A percentile compares a stretch with the other conserved stretches of the same genome.
These are phyloP conservation scores for Diaporthe citri DNA, from an alignment of 2,329 filamentous ascomycete genomes.

Conservation along the genomic window DNA sequence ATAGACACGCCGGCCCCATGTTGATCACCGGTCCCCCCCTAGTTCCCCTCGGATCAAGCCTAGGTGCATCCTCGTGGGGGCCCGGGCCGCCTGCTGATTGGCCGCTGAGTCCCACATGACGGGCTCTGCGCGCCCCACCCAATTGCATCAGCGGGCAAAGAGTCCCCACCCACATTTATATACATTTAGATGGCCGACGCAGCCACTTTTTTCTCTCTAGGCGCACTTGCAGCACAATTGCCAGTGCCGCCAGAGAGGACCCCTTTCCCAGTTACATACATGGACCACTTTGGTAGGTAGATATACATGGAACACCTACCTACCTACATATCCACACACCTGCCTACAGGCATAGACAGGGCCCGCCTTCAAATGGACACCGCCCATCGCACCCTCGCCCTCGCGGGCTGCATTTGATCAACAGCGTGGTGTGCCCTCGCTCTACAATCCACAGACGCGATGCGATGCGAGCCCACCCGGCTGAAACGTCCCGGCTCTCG, in stretches of 20 bases:
- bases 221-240: constrained; percentile 15
- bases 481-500: not conserved
- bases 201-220: not conserved
- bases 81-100: constrained; percentile 28
- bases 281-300: not conserved
- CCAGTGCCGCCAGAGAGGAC: not conserved
- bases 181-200: not conserved
- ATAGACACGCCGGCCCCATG: not conserved
- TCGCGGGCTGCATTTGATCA: not conserved
- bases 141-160: constrained; percentile 27
- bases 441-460: not conserved
- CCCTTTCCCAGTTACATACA: not conserved
- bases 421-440: not conserved
- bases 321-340: not conserved
- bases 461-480: not conserved
- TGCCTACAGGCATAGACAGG: not conserved
- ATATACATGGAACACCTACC: not conserved
- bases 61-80: constrained; percentile 34
- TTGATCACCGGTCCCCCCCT: constrained; percentile 25
- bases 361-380: not conserved
- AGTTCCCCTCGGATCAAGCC: constrained; percentile 33
- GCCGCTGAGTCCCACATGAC: constrained; percentile 37
- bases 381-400: not conserved
- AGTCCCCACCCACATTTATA: constrained; percentile 21
- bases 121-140: constrained; percentile 31